Evolutionary conservation across 129 eudicot genomes (phyloP), one percentile per base, ranked within the genome.

Genomic region (Chrysanthemum seticuspe): DNA sequence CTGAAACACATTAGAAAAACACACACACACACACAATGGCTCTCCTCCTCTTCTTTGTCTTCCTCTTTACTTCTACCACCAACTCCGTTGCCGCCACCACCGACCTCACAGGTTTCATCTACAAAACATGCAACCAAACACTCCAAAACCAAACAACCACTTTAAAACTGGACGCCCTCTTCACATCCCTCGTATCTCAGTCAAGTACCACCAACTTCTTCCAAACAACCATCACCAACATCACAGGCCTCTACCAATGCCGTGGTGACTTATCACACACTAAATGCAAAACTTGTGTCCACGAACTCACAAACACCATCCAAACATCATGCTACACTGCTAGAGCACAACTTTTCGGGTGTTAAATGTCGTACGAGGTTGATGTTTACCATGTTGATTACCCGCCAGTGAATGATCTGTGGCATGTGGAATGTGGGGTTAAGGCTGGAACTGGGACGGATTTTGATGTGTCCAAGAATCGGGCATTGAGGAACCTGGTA

Each of bases 241-340:
- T 92, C 67, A 62, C 40, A 64, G 98, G 96, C 5, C 75, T 85
- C 5, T 92, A 70, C 69, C 98, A 92, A 80, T 92, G 98, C 88
- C 79, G 96, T 13, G 88, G 90, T 5, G 98, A 89, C 74, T 76
- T 92, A 47, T 77, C 86, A 1, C 67, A 64, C 44, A 59, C 63
- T 6, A 85, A 82, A 34, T 92, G 98, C 80, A 71, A 45, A 62
- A 21, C 67, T 36, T 92, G 98, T 66, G 96, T 89, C 5, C 58
- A 72, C 1, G 72, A 62, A 16, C 47, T 73, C 55, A 83, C 88
- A 0, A 31, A 79, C 10, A 8, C 75, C 45, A 54, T 84, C 6
- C 9, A 61, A 5, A 78, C 56, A 52, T 58, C 85, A 11, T 92
- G 98, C 21, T 87, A 95, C 6, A 95, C 92, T 0, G 88, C 81